A percentile compares a stretch with the other conserved stretches of the same genome.
phyloP scores from a whole-genome alignment of 805 yeast species.

The Yarrowia sp. region DNA sequence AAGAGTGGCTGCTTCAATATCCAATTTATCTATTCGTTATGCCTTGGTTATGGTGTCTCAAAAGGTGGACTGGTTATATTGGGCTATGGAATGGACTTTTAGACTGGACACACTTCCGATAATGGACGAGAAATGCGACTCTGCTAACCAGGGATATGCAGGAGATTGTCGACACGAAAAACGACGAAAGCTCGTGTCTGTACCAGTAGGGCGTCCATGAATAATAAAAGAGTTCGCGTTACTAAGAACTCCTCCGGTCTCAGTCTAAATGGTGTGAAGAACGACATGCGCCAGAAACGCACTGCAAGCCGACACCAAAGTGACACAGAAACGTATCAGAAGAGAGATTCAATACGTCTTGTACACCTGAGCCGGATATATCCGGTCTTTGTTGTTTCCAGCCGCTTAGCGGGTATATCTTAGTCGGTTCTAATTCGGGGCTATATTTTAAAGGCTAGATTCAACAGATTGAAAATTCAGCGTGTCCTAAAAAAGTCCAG shows the following conservation, averaged over 20 bases:
- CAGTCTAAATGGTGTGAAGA: too few relatives aligned
- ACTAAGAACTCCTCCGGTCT: too few relatives aligned
- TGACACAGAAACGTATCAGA: too few relatives aligned
- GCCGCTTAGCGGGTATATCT: too few relatives aligned
- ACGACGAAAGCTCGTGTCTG: not conserved
- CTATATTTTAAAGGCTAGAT: not conserved
- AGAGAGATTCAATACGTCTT: too few relatives aligned
- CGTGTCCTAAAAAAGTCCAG: not conserved
- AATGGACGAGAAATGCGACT: not conserved
- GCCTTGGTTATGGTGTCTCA: too few relatives aligned
- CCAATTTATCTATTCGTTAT: not conserved
- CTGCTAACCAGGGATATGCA: not conserved
- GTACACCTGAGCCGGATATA: too few relatives aligned
- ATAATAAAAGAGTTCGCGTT: not conserved
- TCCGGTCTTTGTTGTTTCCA: too few relatives aligned
- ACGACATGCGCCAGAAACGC: too few relatives aligned
- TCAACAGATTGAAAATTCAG: not conserved
- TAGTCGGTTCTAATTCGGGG: not conserved
- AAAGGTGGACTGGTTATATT: not conserved
- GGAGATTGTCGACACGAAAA: not conserved
- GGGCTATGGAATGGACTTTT: not conserved
- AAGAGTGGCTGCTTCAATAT: too few relatives aligned
- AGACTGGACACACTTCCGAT: not conserved
- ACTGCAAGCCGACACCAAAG: too few relatives aligned
- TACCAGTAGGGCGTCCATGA: not conserved